Conservation (phyloP, 2,329 filamentous ascomycete species). For the Arachnomyces sp. region DNA sequence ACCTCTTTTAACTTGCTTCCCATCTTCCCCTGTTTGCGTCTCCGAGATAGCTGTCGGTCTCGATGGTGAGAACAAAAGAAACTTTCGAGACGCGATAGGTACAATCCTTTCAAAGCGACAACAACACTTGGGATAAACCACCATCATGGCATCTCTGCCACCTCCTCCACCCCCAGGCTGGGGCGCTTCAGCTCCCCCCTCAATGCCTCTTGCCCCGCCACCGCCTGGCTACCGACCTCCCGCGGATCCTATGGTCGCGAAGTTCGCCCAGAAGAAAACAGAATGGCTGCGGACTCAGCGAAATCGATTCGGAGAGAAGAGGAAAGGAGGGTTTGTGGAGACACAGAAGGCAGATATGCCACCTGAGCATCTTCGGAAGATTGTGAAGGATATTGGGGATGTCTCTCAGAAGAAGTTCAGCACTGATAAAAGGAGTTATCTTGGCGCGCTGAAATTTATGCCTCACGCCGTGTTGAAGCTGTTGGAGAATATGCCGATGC, state of each 20-base stretch:
- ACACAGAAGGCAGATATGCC: constrained; percentile 99
- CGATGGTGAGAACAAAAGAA: constrained; percentile 15
- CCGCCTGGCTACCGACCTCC: constrained; percentile 78
- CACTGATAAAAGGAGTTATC: constrained; percentile 94
- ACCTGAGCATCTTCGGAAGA: constrained; percentile 94
- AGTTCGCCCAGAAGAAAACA: constrained; percentile 97
- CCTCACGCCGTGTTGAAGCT: constrained; percentile 95
- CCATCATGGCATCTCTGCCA: constrained; percentile 51
- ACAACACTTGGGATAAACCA: constrained; percentile 14
- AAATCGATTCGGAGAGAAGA: constrained; percentile 92
- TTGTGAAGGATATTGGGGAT: constrained; percentile 96
- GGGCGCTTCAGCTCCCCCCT: constrained; percentile 45
- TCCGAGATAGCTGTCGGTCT: constrained; percentile 13
- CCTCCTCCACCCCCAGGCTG: constrained; percentile 62
- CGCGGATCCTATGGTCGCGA: constrained; percentile 74
- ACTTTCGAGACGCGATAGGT: too few relatives aligned
- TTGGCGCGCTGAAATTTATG: constrained; percentile 98
- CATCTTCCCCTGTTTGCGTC: constrained; percentile 5
- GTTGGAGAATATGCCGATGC: constrained; percentile 99
- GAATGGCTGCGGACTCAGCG: constrained; percentile 92
- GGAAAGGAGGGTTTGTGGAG: constrained; percentile 92
- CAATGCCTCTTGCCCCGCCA: constrained; percentile 57
- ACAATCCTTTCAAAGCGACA: too few relatives aligned
- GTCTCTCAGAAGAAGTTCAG: constrained; percentile 99
- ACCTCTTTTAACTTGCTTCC: constrained; percentile 5